These are phyloP conservation scores for Annulohypoxylon maeteangense DNA, from an alignment of 495 filamentous ascomycete species.

Conservation along the genomic window DNA sequence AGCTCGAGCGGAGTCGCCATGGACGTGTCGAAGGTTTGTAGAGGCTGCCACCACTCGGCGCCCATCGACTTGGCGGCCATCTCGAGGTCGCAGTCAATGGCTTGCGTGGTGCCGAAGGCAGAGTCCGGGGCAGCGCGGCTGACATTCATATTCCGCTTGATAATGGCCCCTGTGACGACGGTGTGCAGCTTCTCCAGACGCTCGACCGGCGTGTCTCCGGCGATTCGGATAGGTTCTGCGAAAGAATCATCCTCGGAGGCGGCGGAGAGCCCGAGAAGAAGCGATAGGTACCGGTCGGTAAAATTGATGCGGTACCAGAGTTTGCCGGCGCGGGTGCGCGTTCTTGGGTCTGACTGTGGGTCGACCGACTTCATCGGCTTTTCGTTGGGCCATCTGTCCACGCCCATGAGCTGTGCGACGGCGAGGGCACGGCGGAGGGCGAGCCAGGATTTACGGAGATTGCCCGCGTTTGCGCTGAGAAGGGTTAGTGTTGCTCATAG, in stretches of 20 bases:
- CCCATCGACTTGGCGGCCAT: constrained; percentile 50
- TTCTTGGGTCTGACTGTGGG: constrained; percentile 30
- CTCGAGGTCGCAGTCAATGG: constrained; percentile 59
- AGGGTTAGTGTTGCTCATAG: not conserved
- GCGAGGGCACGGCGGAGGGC: constrained; percentile 54
- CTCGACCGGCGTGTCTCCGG: constrained; percentile 43
- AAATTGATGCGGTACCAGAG: constrained; percentile 52
- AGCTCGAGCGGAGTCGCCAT: constrained; percentile 24
- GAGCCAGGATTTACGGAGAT: constrained; percentile 59
- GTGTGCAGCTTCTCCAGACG: constrained; percentile 51
- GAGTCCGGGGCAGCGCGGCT: constrained; percentile 19
- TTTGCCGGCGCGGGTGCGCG: constrained; percentile 33
- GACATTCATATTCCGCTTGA: constrained; percentile 53
- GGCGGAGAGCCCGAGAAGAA: constrained; percentile 56
- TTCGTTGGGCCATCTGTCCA: constrained; percentile 45
- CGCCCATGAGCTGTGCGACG: constrained; percentile 58
- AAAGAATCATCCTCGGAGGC: constrained; percentile 51
- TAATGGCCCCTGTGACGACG: constrained; percentile 51
- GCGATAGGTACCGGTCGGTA: constrained; percentile 49
- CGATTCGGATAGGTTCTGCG: constrained; percentile 45
- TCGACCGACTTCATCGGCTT: constrained; percentile 50
- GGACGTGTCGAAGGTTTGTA: constrained; percentile 23
- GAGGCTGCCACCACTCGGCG: constrained; percentile 52
- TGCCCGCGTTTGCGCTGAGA: constrained; percentile 52
- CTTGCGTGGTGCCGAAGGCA: constrained; percentile 50